A percentile compares a stretch with the other conserved stretches of the same genome.
Conservation (phyloP, 164 flowering plant species). For the Chimonanthus salicifolius region DNA sequence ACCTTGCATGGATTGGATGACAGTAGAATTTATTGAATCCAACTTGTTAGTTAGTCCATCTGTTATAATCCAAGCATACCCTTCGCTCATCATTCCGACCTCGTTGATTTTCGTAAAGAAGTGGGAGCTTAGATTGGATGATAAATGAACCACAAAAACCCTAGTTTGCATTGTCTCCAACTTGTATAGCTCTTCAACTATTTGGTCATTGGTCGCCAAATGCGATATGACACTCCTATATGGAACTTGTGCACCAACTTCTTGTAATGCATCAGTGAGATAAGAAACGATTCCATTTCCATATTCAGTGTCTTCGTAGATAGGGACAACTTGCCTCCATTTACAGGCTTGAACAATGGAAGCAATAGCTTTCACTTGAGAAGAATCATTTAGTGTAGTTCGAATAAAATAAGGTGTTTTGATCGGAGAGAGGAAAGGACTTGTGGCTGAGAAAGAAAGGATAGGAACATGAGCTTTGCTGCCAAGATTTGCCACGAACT, state of each 20-base stretch:
- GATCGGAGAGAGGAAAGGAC: constrained; percentile 7
- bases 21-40: constrained; percentile 9
- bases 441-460: constrained; percentile 18
- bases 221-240: constrained; percentile 10
- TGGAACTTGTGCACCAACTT: neutral
- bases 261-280: constrained; percentile 16
- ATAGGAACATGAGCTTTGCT: constrained; percentile 19
- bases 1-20: constrained; percentile 25
- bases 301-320: constrained; percentile 20
- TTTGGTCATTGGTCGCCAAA: constrained; percentile 5
- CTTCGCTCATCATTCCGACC: too few relatives aligned
- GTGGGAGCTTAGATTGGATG: constrained; percentile 5
- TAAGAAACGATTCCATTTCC: constrained; percentile 19
- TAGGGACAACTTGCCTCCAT: constrained; percentile 16
- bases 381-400: constrained; percentile 11
- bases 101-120: constrained; percentile 12
- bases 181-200: constrained; percentile 12
- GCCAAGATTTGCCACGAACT: constrained; percentile 18
- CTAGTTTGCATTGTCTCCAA: constrained; percentile 18
- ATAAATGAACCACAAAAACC: constrained; percentile 23
- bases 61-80: constrained; percentile 1
- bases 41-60: constrained; percentile 11
- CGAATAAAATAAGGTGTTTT: constrained; percentile 17
- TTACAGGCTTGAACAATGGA: constrained; percentile 10
- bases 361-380: constrained; percentile 22